Evolutionary conservation across 768 basidiomycete species (phyloP).

Genomic region (Boletus insuetus): DNA sequence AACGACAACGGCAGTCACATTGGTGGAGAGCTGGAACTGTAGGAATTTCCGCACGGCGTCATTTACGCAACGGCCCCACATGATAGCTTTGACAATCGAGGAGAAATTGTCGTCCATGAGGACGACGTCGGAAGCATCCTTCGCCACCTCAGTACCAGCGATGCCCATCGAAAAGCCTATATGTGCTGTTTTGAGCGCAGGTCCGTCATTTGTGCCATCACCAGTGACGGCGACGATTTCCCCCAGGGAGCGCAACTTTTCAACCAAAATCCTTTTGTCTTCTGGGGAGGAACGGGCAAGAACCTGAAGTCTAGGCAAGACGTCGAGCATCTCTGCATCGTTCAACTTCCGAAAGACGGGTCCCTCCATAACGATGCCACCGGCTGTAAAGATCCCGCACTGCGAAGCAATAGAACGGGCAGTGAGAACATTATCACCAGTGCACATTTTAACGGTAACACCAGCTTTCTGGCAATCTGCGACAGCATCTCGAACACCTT

Average conservation of each 20-base stretch:
- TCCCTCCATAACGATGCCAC: conserved; percentile 98
- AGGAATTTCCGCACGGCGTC: conserved; percentile 97
- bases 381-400: conserved; percentile 91
- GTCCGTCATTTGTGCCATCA: conserved; percentile 97
- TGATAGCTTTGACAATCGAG: conserved; percentile 95
- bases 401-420: conserved; percentile 95
- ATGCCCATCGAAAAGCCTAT: conserved; percentile 98
- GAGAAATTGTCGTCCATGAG: conserved; percentile 98
- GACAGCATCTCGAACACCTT: conserved; percentile 88
- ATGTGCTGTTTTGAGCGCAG: conserved; percentile 91
- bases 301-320: conserved; percentile 92
- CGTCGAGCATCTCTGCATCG: conserved; percentile 67
- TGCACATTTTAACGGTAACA: conserved; percentile 96
- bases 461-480: conserved; percentile 84
- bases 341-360: conserved; percentile 84
- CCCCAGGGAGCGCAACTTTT: conserved; percentile 80
- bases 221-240: conserved; percentile 96
- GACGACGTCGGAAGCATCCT: conserved; percentile 98
- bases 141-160: conserved; percentile 96
- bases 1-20: conserved; percentile 92
- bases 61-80: conserved; percentile 99
- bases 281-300: conserved; percentile 96
- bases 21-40: conserved; percentile 93
- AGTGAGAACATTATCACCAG: conserved; percentile 94
- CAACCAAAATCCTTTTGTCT: conserved; percentile 93